Evolutionary conservation across 768 basidiomycete species (phyloP), one percentile per base, ranked within the genome.

Genomic region (Lentinula aciculospora): DNA sequence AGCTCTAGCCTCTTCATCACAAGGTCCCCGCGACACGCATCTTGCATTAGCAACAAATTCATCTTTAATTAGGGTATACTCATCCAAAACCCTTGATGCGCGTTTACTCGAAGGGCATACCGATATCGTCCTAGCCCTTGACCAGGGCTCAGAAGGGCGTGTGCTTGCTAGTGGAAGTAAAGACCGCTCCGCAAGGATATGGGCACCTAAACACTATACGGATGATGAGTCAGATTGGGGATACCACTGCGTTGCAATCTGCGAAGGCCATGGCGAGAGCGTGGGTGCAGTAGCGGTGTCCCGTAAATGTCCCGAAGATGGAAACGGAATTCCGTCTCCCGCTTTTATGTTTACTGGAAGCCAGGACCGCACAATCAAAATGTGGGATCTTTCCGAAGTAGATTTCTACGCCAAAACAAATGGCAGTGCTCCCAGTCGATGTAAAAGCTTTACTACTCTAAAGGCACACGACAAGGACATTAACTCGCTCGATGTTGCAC

Each of bases 391-490:
- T n/a, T 74, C 81, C 0, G 67, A 73, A 13, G 71, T 87, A 3
- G 71, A 79, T 1, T 50, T 73, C n/a, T 61, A 62, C 25, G 66
- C 63, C 25, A 57, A 64, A 36, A 63, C 55, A n/a, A 61, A 68
- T 5, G 65, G 62, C 27, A 65, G 60, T 23, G 68, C 75, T 44
- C 61, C 72, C 23, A 55, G 75, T 32, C 84, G 81, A 59, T 88
- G 87, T 67, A 84, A 81, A 66, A 92, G 92, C 61, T 75, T 98
- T 32, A 80, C 81, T 32, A 98, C 97, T 12, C 82, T 87, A 50
- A 91, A 89, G 68, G 92, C 94, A 12, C 97, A 98, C 71, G 97
- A 98, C 56, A 98, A 98, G 74, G 97, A 98, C 71, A 98, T 99
- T 74, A 99, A 99, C 70, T 85, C 94, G 57, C 79, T 99, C 39